Conservation (phyloP, 192 early-diverging fungal genomes). For the Mortierella hygrophila region DNA sequence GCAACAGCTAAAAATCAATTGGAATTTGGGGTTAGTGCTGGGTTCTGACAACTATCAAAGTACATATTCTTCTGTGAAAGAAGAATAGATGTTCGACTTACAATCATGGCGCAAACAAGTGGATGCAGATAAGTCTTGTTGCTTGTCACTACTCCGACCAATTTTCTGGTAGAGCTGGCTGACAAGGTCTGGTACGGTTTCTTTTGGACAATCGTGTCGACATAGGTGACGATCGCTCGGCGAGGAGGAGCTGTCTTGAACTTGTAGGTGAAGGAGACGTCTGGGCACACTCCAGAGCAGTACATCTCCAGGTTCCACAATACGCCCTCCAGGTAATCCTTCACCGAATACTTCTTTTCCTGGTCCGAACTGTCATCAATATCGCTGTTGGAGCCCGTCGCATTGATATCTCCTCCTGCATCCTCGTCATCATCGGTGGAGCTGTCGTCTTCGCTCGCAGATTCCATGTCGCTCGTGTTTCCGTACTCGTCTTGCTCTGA, state of each 20-base stretch:
- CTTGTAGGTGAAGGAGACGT: conserved; percentile 37
- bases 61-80: not conserved
- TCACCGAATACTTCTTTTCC: conserved; percentile 21
- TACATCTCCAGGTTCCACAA: conserved; percentile 57
- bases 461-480: conserved; percentile 24
- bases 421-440: conserved; percentile 1
- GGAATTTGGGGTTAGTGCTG: not conserved
- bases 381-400: conserved; percentile 4
- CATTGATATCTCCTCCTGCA: not conserved
- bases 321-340: conserved; percentile 37
- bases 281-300: conserved; percentile 50
- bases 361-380: conserved; percentile 8
- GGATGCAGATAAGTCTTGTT: conserved; percentile 34
- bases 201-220: not conserved
- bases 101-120: conserved; percentile 49
- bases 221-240: conserved; percentile 24
- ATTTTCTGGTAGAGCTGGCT: conserved; percentile 14
- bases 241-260: conserved; percentile 29
- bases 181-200: not conserved
- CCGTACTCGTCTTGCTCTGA: conserved; percentile 1
- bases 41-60: not conserved
- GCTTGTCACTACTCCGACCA: not conserved
- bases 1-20: conserved; percentile 18
- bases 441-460: not conserved
- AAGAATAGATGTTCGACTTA: conserved; percentile 6